Evolutionary conservation across 228 moss, liverwort and hornwort species (phyloP).

Genomic region (Sphagnum fallax): DNA sequence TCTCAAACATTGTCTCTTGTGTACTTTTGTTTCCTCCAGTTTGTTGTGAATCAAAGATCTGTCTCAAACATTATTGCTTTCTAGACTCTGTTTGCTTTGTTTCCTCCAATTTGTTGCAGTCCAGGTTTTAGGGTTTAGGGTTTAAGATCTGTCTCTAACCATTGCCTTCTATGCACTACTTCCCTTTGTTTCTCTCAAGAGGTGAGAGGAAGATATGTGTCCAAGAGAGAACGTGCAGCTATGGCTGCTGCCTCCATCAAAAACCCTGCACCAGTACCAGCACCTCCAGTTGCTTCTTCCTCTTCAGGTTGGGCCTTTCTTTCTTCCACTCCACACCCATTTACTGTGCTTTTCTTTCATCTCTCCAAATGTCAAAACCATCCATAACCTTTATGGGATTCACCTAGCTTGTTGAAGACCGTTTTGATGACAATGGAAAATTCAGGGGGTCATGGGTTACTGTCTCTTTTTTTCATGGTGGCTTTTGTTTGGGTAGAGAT

Average conservation of each 20-base stretch:
- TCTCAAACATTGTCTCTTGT: too few species aligned
- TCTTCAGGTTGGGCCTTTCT: slow-evolving; percentile 27
- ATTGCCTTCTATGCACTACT: not conserved
- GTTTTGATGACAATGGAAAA: too few species aligned
- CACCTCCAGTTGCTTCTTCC: too few species aligned
- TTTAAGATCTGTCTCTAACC: not conserved
- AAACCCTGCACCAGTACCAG: slow-evolving; percentile 11
- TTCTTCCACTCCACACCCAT: slow-evolving; percentile 13
- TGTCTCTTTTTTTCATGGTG: too few species aligned
- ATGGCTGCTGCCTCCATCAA: slow-evolving; percentile 23
- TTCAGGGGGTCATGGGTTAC: too few species aligned
- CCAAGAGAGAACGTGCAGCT: slow-evolving; percentile 74
- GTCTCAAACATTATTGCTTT: not conserved
- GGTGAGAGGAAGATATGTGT: slow-evolving; percentile 53
- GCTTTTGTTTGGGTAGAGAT: slow-evolving; percentile 26
- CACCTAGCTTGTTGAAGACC: too few species aligned
- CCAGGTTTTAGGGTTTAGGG: not conserved
- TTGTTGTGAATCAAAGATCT: not conserved
- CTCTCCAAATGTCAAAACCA: too few species aligned
- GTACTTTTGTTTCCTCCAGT: not conserved
- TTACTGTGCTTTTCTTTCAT: too few species aligned
- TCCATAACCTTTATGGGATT: too few species aligned
- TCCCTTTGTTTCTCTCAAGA: slow-evolving; percentile 14
- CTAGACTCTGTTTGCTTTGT: not conserved
- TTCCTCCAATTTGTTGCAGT: not conserved